Evolutionary conservation across 352 stramenopile genomes (phyloP), one percentile per base, ranked within the genome.

Genomic region (Phytophthora fragariaefolia): DNA sequence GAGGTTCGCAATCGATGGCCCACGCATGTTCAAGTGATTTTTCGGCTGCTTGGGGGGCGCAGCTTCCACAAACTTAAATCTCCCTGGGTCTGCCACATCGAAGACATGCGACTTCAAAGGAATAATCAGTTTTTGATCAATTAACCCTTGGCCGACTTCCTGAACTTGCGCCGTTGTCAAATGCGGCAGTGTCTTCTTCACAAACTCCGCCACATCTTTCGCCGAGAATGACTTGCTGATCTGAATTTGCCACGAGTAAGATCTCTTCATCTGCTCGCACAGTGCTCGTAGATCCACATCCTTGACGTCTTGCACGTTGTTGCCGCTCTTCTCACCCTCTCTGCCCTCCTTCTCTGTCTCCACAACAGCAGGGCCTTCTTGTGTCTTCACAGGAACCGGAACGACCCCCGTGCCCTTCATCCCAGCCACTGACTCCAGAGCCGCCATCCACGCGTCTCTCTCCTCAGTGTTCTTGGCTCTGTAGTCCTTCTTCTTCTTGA

Each of bases 401-500:
- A 28, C 27, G 15, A 49, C n/a, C 12, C 60, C 66, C 18, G 63
- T 73, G 0, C 69, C 69, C 40, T 87, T 87, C 59, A 91, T 79
- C 6, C 77, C 81, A 5, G 82, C 73, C n/a, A 93, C 77, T 0
- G 80, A 85, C 34, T 82, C 71, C 5, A 96, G 53, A 47, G 82
- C 85, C 24, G 74, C 63, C 43, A 93, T 58, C 87, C 87, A 96
- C n/a, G 66, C 72, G 49, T 93, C 80, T 22, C 85, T 71, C 7
- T 93, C 87, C 3, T 89, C 80, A 6, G 71, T 70, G 12, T 50
- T 85, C 12, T 68, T 73, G 9, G 87, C 83, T 57, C 85, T 68
- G 27, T 88, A 91, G 43, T 94, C 84, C 26, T 92, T 96, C 65
- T 84, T 90, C 65, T 92, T 90, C 58, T 87, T 89, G 45, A 88